A percentile compares a stretch with the other conserved stretches of the same genome.
Conservation (phyloP, 2,329 filamentous ascomycete genomes). For the Fusarium chlamydosporum region DNA sequence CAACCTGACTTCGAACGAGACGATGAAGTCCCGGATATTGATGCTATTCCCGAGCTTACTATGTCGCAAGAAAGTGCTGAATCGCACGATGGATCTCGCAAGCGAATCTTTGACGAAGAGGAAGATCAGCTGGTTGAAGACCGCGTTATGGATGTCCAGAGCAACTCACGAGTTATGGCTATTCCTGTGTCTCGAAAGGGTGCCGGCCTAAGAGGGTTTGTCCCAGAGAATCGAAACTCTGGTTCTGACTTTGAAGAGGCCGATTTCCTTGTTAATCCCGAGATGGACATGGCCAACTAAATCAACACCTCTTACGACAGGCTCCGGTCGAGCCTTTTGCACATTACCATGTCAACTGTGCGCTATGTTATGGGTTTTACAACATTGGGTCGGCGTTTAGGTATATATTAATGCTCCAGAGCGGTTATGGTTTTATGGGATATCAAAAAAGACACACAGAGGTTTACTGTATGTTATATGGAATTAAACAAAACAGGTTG, state of each 20-base stretch:
- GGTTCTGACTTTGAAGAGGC: slow-evolving; percentile 77
- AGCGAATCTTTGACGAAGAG: slow-evolving; percentile 65
- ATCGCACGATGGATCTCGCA: slow-evolving; percentile 56
- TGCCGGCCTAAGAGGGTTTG: slow-evolving; percentile 45
- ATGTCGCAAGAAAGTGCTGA: slow-evolving; percentile 69
- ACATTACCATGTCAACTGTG: slow-evolving; percentile 26
- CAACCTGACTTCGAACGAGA: slow-evolving; percentile 63
- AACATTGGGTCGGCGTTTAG: slow-evolving; percentile 45
- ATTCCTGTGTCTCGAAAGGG: slow-evolving; percentile 59
- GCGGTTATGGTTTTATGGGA: slow-evolving; percentile 35
- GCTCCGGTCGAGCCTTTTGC: slow-evolving; percentile 2
- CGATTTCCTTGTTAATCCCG: slow-evolving; percentile 70
- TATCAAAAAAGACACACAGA: slow-evolving; percentile 19
- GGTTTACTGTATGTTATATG: slow-evolving; percentile 33
- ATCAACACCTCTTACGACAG: neutral
- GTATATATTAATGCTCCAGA: slow-evolving; percentile 43
- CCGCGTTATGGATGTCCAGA: slow-evolving; percentile 57
- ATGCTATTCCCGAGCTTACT: slow-evolving; percentile 64
- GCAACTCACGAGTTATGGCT: slow-evolving; percentile 63
- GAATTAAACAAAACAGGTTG: slow-evolving; percentile 35
- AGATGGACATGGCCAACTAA: slow-evolving; percentile 56
- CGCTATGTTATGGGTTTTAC: slow-evolving; percentile 26
- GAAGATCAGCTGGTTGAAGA: slow-evolving; percentile 57
- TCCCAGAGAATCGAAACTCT: slow-evolving; percentile 64
- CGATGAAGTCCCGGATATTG: slow-evolving; percentile 54